Evolutionary conservation across 2,329 filamentous ascomycete species (phyloP), one percentile per base, ranked within the genome.

Genomic region (Pestalotiopsis sp.): DNA sequence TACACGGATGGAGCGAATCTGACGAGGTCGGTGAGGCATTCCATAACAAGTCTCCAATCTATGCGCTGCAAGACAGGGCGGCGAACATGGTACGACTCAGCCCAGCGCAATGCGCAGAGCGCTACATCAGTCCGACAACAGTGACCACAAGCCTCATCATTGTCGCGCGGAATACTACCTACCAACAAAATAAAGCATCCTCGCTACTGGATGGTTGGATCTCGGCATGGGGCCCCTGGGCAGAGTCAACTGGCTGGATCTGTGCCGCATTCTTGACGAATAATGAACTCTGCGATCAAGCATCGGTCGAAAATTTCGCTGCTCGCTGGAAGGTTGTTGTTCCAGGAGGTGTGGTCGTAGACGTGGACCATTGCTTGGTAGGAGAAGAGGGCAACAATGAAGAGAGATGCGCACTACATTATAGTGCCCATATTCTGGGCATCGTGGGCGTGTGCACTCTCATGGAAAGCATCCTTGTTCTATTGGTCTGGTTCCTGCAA

Each of bases 91-190:
- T 23, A n/a, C 3, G 14, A n/a, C 25, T 61, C 17, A 23, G n/a
- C 17, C 12, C 23, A 14, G 31, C 12, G 14, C n/a, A 11, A 11
- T 61, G 59, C 27, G n/a, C n/a, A 27, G 59, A 61, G 13, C 59
- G 57, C 4, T 68, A 68, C 36, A 41, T 68, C 13, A 25, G 64
- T 31, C 49, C 60, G 17, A 56, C 59, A 9, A 60, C 56, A 38
- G 62, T 60, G 4, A 68, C 60, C 20, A 59, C 41, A 4, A 27
- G 27, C 41, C 41, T 68, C 17, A 38, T 64, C 20, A 31, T 68
- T 17, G 66, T 68, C 31, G 66, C 66, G 49, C 61, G n/a, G 14
- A 68, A 68, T 20, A 68, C 59, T 23, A 68, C 60, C 17, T 45
- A 12, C 20, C 23, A 12, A 20, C 66, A 65, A 20, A 58, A 64